Evolutionary conservation across 2,329 filamentous ascomycete species (phyloP), one percentile per base, ranked within the genome.

Genomic region (Arthrinium puccinioides): DNA sequence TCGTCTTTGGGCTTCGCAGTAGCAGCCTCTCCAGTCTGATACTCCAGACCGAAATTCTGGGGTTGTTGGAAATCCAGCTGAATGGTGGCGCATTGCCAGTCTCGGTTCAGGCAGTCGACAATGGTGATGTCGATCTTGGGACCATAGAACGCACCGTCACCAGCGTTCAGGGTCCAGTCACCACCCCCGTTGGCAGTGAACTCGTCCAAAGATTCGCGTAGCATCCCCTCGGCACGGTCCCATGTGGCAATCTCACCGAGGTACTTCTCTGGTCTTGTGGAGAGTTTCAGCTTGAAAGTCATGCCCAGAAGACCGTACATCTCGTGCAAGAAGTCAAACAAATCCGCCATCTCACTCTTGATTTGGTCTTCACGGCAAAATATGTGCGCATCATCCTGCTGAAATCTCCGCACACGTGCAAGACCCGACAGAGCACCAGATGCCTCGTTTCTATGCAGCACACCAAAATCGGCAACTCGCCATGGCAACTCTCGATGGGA

Each of bases 121-220:
- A 98, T 89, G 44, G 87, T 94, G 55, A 98, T 92, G 53, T 98
- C 92, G 51, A 97, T 95, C 76, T 98, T 98, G 36, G 92, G 92
- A 2, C 92, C 92, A 61, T 98, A 98, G 67, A 97, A 98, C 37
- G 92, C 92, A 56, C 92, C 92, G 52, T 98, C 92, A 40, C 90
- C 92, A 42, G 87, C 84, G 63, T 97, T 95, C 36, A 95, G 70
- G 60, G 87, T 84, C 92, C 92, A 98, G 45, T 79, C 70, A 23
- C 79, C 73, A 42, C 82, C 76, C 30, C 45, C 55, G 15, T 62
- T 61, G 39, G 63, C 64, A 39, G 77, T 73, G 61, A 96, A 97
- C 44, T 81, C 74, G 47, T 92, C 76, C 33, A 98, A 72, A 14
- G 89, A 87, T 43, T 81, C 72, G 54, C 80, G 82, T 35, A 98